Base-by-base conservation (phyloP, 441 rosid genomes). In the Erysimum cheiri region DNA sequence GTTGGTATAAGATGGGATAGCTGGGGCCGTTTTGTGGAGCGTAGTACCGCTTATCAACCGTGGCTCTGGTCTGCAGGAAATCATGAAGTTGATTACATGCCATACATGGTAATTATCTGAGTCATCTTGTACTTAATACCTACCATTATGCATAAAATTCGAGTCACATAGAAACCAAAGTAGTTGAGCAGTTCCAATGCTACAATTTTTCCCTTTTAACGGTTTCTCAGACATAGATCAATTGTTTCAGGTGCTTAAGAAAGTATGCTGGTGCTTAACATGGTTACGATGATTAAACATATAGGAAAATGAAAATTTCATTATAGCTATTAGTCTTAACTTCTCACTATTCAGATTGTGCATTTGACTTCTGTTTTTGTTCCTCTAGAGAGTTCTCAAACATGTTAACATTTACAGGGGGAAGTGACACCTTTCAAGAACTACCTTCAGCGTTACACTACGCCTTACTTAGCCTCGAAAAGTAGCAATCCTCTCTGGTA, bases 31-130 rank as follows among this genome's bases (percentile, higher is more conserved):
- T 88, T 88, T 68, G 77, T 79, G 39, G 94, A 88, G 81, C 83
- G 11, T 58, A 86, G 91, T 74, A 70, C 87, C 3, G 94, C 94
- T 71, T 86, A 81, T 79, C 91, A 88, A 61, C 94, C 94, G 7
- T 88, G 91, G 94, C 79, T 88, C 53, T 88, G 91, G 91, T 75
- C 87, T 73, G 85, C 82, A 40, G 91, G 94, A 60, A 88, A 88
- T 64, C 94, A 88, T 63, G 94, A 88, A 61, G 62, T 88, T 57
- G 94, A 88, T 17, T 87, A 82, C 79, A 76, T 88, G 87, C 89
- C 94, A 31, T 76, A 82, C 80, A 81, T 88, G 91, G 94, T 88
- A 77, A 56, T 39, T 29, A 60, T 73, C 24, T 70, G 10, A 44
- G 35, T 33, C 57, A 32, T 59, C 9, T n/a, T 60, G 41, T 60